phyloP scores from a whole-genome alignment of 495 filamentous ascomycete species.

The Xylaria grammica region DNA sequence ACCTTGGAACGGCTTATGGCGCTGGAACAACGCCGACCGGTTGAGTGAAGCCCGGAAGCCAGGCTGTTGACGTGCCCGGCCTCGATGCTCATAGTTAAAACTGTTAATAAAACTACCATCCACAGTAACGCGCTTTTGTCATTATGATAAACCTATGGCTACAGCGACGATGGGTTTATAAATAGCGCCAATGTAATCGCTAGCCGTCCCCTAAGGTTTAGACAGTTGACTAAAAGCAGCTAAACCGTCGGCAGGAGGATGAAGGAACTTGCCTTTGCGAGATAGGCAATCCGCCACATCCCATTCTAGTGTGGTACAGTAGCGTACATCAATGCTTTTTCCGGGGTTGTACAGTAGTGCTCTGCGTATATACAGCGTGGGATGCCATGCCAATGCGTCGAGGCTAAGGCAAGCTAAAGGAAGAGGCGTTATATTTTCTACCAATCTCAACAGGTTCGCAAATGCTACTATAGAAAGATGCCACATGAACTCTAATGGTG shows the following conservation, averaged over 20 bases:
- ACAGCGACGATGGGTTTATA: neutral
- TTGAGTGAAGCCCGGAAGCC: neutral
- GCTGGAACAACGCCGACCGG: neutral
- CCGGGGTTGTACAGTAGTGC: conserved; percentile 12
- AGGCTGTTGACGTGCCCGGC: neutral
- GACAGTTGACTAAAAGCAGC: neutral
- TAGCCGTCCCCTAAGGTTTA: neutral
- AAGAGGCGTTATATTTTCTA: neutral
- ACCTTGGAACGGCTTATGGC: conserved; percentile 10
- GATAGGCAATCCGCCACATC: conserved; percentile 7
- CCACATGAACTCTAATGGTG: conserved; percentile 5
- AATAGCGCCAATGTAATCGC: neutral
- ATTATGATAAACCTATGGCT: neutral
- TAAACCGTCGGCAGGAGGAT: conserved; percentile 1
- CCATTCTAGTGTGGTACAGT: conserved; percentile 7
- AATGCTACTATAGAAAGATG: conserved; percentile 18
- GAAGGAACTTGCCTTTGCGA: neutral
- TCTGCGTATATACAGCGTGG: conserved; percentile 19
- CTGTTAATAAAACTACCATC: too few relatives aligned
- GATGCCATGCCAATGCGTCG: conserved; percentile 5
- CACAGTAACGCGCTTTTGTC: too few relatives aligned
- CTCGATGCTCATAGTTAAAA: neutral
- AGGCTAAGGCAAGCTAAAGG: conserved; percentile 11
- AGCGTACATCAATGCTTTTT: neutral
- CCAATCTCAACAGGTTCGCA: neutral